Percentiles rank a stretch among this genome's conserved stretches.
These are phyloP conservation scores for Lentinula lateritia DNA, from an alignment of 768 basidiomycete species.

Conservation along the genomic window DNA sequence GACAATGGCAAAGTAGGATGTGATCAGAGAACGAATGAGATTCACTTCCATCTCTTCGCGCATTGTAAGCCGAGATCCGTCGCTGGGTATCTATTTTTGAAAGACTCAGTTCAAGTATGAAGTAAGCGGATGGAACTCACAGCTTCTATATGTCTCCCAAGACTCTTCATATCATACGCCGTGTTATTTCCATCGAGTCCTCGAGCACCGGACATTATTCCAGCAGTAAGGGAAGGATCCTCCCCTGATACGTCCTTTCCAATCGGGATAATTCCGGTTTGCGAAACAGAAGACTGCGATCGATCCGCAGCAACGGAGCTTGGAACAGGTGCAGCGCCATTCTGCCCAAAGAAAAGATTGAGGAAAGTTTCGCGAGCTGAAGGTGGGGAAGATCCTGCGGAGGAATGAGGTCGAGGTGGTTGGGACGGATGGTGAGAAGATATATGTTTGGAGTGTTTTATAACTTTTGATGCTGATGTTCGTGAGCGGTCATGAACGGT, in stretches of 20 bases:
- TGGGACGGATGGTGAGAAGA: constrained; percentile 22
- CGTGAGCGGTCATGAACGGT: constrained; percentile 73
- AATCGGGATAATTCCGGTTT: constrained; percentile 35
- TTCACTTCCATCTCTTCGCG: constrained; percentile 97
- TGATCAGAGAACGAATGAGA: constrained; percentile 90
- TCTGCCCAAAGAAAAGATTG: constrained; percentile 96
- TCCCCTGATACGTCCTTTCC: constrained; percentile 61
- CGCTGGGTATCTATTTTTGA: constrained; percentile 48
- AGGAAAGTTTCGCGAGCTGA: constrained; percentile 88
- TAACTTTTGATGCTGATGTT: constrained; percentile 22
- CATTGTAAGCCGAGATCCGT: constrained; percentile 58
- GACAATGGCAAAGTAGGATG: constrained; percentile 93
- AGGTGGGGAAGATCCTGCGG: constrained; percentile 32
- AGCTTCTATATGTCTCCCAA: constrained; percentile 96
- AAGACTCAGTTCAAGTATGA: constrained; percentile 6
- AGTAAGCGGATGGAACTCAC: constrained; percentile 44
- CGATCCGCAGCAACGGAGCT: constrained; percentile 46
- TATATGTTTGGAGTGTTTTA: constrained; percentile 26
- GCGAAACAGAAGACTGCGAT: constrained; percentile 9
- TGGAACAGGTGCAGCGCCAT: constrained; percentile 69
- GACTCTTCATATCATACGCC: constrained; percentile 97
- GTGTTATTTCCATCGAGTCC: constrained; percentile 72
- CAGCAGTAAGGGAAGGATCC: constrained; percentile 46
- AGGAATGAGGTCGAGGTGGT: constrained; percentile 29
- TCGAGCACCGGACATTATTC: constrained; percentile 63